Base-by-base conservation (phyloP, 257 asterid species). In the Ophiorrhiza pumila region DNA sequence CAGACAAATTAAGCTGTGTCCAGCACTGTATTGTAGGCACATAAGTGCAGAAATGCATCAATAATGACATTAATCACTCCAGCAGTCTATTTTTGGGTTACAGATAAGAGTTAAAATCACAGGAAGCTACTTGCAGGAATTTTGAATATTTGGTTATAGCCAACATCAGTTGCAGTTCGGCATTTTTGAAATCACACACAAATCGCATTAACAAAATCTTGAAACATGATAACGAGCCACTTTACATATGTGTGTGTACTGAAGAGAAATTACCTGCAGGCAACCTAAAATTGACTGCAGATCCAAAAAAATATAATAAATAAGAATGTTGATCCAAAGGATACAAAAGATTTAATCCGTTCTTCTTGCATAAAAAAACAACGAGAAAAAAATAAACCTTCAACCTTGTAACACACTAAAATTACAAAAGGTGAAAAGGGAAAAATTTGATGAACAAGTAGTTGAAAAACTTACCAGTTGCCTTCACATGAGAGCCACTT, bases 401-500 rank as follows among this genome's bases (percentile, higher is more conserved):
- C 10, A 69, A n/a, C 59, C 64, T 35, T 50, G 41, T 31, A 13
- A 20, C 46, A 25, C 14, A 8, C 49, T 55, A 34, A 52, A 41
- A n/a, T 69, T 34, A 29, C 34, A 55, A 68, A 23, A 22, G 1
- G 7, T 13, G 65, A 18, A 15, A 25, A 52, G 3, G 15, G 15
- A 53, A 70, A 37, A 22, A 42, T 18, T 41, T 17, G 13, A 23
- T n/a, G 45, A 27, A 32, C 49, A 14, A 12, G 7, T 49, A 32
- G 32, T 25, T 46, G 41, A 53, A 65, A 68, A 65, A 68, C 90
- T 82, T 64, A 92, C 99, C 94, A 68, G 86, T 85, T 80, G 94
- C 87, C 83, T 87, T 85, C 65, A 90, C 89, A 82, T 86, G 94
- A 55, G 91, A 85, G 65, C 92, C 88, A 72, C 85, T 86, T 76